Conservation (phyloP, 139 green algal genomes). For the Closterium sp. region DNA sequence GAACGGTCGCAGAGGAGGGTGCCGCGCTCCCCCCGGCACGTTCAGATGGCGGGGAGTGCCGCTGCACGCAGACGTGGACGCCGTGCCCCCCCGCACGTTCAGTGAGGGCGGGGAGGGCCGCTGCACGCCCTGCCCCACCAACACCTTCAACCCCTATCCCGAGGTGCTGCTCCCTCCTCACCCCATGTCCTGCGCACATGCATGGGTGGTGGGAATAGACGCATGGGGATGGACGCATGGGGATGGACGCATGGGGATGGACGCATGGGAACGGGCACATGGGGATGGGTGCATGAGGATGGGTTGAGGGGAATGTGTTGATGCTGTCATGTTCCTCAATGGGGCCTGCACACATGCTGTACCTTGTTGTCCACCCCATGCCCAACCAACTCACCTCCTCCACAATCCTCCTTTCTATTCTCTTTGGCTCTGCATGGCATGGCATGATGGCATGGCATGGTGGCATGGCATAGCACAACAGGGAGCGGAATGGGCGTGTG, state of each 20-base stretch:
- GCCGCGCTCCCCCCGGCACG: no score
- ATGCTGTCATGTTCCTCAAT: background rate
- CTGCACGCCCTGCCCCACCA: constrained; percentile 15
- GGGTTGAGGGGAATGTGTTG: background rate
- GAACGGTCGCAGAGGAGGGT: background rate
- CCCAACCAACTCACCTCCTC: background rate
- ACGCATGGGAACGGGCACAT: no score
- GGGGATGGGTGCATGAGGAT: background rate
- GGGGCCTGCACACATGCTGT: no score
- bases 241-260: no score
- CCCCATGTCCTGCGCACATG: no score
- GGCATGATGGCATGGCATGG: background rate
- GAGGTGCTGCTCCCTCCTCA: background rate
- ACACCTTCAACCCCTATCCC: constrained; percentile 26
- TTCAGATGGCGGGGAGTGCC: no score
- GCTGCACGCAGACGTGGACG: constrained; percentile 9
- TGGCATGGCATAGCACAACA: background rate
- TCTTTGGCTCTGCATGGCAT: background rate
- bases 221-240: no score
- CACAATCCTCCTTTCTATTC: background rate
- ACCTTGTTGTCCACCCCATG: background rate
- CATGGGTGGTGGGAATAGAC: no score
- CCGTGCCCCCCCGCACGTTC: constrained; percentile 17
- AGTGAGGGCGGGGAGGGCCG: background rate
- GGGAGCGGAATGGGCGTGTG: background rate